Conservation (phyloP, 495 filamentous ascomycete genomes). For the Neurospora sp. region DNA sequence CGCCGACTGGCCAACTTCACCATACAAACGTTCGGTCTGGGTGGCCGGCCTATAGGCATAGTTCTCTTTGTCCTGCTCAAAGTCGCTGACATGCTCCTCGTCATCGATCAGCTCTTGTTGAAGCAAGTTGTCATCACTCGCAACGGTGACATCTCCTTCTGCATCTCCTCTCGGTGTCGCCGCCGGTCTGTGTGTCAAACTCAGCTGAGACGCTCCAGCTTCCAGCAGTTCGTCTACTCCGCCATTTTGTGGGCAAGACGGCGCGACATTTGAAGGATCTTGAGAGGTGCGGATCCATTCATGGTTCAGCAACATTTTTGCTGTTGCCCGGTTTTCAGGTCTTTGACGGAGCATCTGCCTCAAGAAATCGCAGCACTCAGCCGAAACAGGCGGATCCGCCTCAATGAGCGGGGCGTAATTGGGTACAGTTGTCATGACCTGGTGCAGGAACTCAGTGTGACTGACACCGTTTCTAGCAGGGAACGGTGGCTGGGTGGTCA, state of each 20-base stretch:
- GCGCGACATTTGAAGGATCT: conserved; percentile 18
- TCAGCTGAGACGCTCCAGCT: conserved; percentile 60
- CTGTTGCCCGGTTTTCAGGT: conserved; percentile 57
- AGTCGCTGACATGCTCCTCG: conserved; percentile 18
- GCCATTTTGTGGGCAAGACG: conserved; percentile 35
- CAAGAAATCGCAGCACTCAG: conserved; percentile 61
- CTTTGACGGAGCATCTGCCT: conserved; percentile 62
- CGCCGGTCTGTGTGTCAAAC: conserved; percentile 35
- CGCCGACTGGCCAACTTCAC: conserved; percentile 65
- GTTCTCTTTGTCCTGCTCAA: conserved; percentile 34
- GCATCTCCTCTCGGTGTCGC: conserved; percentile 9
- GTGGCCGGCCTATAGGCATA: conserved; percentile 25
- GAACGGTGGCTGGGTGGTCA: conserved; percentile 69
- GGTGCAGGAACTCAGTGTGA: conserved; percentile 59
- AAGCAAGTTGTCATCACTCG: conserved; percentile 22
- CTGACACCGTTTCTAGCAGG: conserved; percentile 47
- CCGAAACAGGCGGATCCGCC: conserved; percentile 42
- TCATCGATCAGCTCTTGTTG: conserved; percentile 37
- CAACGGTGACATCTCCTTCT: background rate
- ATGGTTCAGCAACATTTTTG: conserved; percentile 52
- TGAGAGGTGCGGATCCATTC: conserved; percentile 51
- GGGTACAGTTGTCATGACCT: conserved; percentile 65
- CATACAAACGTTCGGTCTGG: conserved; percentile 55
- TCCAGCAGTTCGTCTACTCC: conserved; percentile 32
- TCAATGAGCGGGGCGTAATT: conserved; percentile 49